Percentiles rank a stretch among this genome's conserved stretches.
phyloP scores from a whole-genome alignment of 2,329 filamentous ascomycete genomes.

The Coniella lustricola region DNA sequence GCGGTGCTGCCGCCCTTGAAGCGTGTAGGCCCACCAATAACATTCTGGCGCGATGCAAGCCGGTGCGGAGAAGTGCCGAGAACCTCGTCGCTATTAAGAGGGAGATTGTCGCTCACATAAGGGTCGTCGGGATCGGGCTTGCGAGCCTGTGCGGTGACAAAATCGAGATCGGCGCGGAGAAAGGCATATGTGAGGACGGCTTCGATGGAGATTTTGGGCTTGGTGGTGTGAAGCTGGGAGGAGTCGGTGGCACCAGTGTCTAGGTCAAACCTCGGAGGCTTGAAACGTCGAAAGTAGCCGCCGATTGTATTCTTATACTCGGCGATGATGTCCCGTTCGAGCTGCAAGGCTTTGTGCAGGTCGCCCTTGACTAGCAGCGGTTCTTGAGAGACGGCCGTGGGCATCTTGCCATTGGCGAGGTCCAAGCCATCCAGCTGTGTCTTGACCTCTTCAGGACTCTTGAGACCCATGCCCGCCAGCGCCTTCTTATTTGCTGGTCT shows the following conservation, averaged over 20 bases:
- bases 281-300: constrained; percentile 90
- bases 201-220: constrained; percentile 53
- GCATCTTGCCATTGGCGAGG: constrained; percentile 24
- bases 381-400: constrained; percentile 30
- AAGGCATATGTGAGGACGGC: constrained; percentile 87
- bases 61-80: constrained; percentile 54
- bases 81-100: constrained; percentile 79
- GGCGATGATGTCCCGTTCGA: constrained; percentile 65
- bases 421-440: constrained; percentile 30
- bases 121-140: constrained; percentile 70
- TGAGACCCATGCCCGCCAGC: constrained; percentile 36
- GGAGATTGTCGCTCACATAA: constrained; percentile 58
- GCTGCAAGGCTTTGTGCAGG: constrained; percentile 53
- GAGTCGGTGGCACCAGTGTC: constrained; percentile 20
- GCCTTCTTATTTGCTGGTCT: constrained; percentile 13
- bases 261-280: constrained; percentile 64
- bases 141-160: constrained; percentile 79
- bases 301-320: constrained; percentile 81
- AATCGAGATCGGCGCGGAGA: constrained; percentile 87
- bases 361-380: constrained; percentile 44
- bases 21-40: constrained; percentile 66
- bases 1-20: constrained; percentile 94
- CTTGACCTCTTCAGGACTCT: constrained; percentile 40
- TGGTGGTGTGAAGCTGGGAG: background rate
- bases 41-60: constrained; percentile 44